Conservation (phyloP, 2,329 filamentous ascomycete species). For the Penicillium sp. region DNA sequence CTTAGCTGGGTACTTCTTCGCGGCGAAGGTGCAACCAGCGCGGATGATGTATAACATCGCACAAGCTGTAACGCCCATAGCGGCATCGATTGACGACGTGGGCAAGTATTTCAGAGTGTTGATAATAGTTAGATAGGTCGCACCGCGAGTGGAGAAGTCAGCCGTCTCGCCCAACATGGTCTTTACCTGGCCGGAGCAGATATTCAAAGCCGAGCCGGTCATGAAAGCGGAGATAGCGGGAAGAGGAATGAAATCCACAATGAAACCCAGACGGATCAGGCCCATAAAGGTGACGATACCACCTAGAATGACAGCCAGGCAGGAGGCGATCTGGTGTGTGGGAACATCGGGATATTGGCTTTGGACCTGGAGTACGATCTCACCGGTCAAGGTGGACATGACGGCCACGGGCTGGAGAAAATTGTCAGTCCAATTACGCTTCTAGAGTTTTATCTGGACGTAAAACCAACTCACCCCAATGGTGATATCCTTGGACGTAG, state of each 20-base stretch:
- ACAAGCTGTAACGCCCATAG: constrained; percentile 84
- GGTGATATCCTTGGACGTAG: constrained; percentile 97
- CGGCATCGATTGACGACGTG: constrained; percentile 73
- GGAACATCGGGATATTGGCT: constrained; percentile 59
- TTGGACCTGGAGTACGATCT: constrained; percentile 71
- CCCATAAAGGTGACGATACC: constrained; percentile 78
- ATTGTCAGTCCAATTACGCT: constrained; percentile 1
- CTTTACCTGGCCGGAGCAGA: constrained; percentile 81
- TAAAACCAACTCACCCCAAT: constrained; percentile 19
- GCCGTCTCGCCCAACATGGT: constrained; percentile 75
- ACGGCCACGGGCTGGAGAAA: constrained; percentile 81
- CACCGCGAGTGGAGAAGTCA: constrained; percentile 70
- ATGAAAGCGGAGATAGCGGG: constrained; percentile 93
- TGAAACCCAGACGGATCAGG: constrained; percentile 78
- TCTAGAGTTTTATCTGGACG: background rate
- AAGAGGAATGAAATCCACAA: constrained; percentile 91
- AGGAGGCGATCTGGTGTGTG: constrained; percentile 72
- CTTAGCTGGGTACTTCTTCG: constrained; percentile 69
- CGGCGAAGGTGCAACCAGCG: constrained; percentile 64
- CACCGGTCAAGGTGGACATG: constrained; percentile 87
- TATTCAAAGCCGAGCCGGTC: constrained; percentile 92
- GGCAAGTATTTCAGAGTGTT: constrained; percentile 76
- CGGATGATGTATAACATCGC: constrained; percentile 78
- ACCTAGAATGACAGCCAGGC: constrained; percentile 77
- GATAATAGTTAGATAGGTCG: constrained; percentile 83